Evolutionary conservation across 805 yeast genomes (phyloP), one percentile per base, ranked within the genome.

Genomic region (Nakazawaea populi): DNA sequence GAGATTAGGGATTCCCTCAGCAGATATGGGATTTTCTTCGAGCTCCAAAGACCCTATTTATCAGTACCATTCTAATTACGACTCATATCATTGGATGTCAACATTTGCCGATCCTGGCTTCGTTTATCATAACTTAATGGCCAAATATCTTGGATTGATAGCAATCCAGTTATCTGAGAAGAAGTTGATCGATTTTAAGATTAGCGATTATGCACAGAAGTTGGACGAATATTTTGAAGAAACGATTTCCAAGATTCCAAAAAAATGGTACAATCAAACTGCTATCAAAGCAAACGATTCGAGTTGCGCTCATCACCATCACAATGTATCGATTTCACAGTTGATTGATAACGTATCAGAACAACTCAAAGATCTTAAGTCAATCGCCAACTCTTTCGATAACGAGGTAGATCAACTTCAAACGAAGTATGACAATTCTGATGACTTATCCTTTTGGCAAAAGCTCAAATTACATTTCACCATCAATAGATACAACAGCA

Each of bases 21-120:
- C 77, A n/a, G 86, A 84, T 63, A 52, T 82, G 45, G 86, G 84
- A 0, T 86, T 83, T 60, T 64, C 59, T 18, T 60, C 60, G 28
- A 69, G 72, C 8, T 58, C 61, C 10, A 68, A 62, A 7, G 85
- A 82, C 47, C 73, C 89, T 0, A 79, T 84, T 6, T 85, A 85
- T 61, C 91, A 84, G 54, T 84, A 86, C 63, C 92, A 86, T 61
- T 84, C 91, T 14, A 80, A 83, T 61, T 86, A 83, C 60, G 90
- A 85, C 64, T 82, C 88, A 0, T 80, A 68, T 63, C 71, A 80
- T 55, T 86, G 92, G 92, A 83, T 85, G 84, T 71, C 73, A 37
- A 70, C 66, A 5, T 75, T 64, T 61, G 86, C 80, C 31, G 91
- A 85, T 60, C 83, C 85, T 11, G 82, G 76, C 0, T 84, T 82